A percentile compares a stretch with the other conserved stretches of the same genome.
These are phyloP conservation scores for Aspergillus sparsus DNA, from an alignment of 495 filamentous ascomycete species.

Conservation along the genomic window DNA sequence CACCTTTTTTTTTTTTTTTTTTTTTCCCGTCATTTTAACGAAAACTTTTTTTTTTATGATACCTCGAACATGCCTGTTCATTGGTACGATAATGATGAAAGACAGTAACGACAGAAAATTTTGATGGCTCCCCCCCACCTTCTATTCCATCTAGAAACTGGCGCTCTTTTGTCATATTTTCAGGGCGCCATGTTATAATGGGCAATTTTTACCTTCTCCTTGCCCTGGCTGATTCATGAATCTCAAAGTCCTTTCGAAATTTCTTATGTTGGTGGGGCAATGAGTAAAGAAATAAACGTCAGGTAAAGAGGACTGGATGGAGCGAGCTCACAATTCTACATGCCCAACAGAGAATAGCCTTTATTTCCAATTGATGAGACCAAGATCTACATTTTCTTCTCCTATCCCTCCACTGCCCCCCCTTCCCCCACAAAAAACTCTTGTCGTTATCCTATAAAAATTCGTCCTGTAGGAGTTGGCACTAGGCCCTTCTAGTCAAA, in stretches of 20 bases:
- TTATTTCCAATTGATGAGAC: neutral
- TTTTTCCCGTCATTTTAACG: neutral
- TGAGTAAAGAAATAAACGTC: neutral
- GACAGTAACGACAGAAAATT: conserved; percentile 26
- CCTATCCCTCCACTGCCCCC: neutral
- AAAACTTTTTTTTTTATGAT: conserved; percentile 2
- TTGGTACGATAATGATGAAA: conserved; percentile 29
- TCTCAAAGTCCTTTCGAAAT: neutral
- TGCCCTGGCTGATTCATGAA: neutral
- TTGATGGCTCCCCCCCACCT: conserved; percentile 20
- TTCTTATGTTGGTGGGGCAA: neutral
- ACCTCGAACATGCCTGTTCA: conserved; percentile 8
- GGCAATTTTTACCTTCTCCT: neutral
- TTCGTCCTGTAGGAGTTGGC: neutral
- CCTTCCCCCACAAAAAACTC: neutral
- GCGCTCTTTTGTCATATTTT: conserved; percentile 12
- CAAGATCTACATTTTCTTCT: neutral
- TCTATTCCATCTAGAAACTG: conserved; percentile 17
- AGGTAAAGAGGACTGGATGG: neutral
- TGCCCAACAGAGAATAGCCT: neutral
- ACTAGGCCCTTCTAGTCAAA: neutral
- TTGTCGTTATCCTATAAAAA: no score
- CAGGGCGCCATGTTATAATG: conserved; percentile 12
- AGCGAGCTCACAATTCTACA: neutral
- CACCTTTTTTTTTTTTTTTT: neutral